phyloP scores from a whole-genome alignment of 306 rosid genomes.

The Gleditsia sinensis region DNA sequence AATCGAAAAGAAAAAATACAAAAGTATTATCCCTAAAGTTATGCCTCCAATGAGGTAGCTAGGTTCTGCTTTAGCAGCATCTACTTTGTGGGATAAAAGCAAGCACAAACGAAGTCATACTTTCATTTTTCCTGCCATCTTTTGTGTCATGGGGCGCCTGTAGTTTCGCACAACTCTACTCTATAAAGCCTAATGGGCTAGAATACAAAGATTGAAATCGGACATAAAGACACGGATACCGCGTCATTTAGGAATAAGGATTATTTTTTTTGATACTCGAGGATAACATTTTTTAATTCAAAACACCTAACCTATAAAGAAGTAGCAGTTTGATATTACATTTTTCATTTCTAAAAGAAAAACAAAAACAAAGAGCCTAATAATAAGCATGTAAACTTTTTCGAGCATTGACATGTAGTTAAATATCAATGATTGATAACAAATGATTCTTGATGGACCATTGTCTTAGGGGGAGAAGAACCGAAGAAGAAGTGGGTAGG shows the following conservation, averaged over 20 bases:
- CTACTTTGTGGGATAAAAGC: background rate
- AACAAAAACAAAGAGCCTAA: no score
- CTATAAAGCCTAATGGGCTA: background rate
- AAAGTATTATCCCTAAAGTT: no score
- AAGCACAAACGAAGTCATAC: background rate
- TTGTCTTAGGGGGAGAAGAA: background rate
- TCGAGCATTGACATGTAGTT: slow-evolving; percentile 34
- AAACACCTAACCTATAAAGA: background rate
- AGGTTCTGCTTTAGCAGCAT: background rate
- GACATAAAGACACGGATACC: background rate
- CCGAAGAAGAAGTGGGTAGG: background rate
- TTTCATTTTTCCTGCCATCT: no score
- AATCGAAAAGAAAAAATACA: no score
- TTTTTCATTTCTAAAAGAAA: no score
- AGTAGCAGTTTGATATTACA: background rate
- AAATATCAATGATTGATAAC: background rate
- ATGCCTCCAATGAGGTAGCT: background rate
- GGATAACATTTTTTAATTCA: background rate
- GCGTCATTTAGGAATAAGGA: no score
- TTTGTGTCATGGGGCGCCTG: background rate
- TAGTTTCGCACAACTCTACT: background rate
- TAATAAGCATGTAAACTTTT: background rate
- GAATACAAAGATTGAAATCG: background rate
- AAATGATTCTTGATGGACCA: background rate
- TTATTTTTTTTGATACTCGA: background rate